phyloP scores from a whole-genome alignment of 129 eudicot genomes.

The Mikania micrantha region DNA sequence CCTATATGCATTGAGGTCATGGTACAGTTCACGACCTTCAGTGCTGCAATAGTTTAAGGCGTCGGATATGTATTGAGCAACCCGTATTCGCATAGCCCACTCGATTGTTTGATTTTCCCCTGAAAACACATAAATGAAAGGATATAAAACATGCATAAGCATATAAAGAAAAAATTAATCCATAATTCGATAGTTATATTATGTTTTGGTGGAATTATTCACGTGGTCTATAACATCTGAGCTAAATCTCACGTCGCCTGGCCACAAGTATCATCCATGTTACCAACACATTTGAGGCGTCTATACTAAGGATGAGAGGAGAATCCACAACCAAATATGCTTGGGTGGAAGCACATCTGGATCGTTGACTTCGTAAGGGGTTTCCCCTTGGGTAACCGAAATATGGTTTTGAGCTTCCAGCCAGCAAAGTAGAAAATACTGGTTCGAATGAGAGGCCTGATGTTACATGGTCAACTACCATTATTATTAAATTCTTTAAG shows the following conservation, averaged over 20 bases:
- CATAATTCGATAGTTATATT: too few relatives aligned
- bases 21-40: constrained; percentile 69
- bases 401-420: neutral
- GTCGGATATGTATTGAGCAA: constrained; percentile 72
- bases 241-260: neutral
- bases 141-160: neutral
- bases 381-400: neutral
- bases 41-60: constrained; percentile 71
- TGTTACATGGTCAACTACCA: too few relatives aligned
- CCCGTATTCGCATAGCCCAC: constrained; percentile 90
- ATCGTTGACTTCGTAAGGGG: neutral
- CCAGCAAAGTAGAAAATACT: neutral
- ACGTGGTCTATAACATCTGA: neutral
- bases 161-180: neutral
- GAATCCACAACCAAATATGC: neutral
- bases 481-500: too few relatives aligned
- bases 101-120: constrained; percentile 95
- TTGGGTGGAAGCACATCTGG: neutral
- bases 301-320: neutral
- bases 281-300: neutral
- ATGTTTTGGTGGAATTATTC: neutral
- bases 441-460: too few relatives aligned
- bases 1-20: constrained; percentile 83
- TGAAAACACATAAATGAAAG: constrained; percentile 14
- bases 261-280: neutral